Percentiles rank a stretch among this genome's conserved stretches.
These are phyloP conservation scores for Phytophthora pseudosyringae DNA, from an alignment of 352 stramenopile genomes.

Conservation along the genomic window DNA sequence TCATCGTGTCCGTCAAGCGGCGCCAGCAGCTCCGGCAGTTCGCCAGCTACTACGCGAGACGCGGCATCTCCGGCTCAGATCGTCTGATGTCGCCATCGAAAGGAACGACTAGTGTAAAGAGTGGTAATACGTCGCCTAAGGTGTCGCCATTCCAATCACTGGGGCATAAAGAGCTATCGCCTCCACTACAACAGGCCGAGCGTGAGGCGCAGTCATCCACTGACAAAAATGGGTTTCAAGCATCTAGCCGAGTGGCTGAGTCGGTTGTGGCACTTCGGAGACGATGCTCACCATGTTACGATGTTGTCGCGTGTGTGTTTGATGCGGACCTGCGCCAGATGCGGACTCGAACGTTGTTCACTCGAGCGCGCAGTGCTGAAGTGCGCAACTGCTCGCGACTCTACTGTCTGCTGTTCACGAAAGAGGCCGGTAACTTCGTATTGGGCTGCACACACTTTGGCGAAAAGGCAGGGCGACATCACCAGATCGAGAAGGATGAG, in stretches of 20 bases:
- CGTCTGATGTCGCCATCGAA: constrained; percentile 37
- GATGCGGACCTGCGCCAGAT: constrained; percentile 32
- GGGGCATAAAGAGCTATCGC: constrained; percentile 1
- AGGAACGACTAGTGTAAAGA: neutral
- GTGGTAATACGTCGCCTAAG: neutral
- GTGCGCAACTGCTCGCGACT: constrained; percentile 54
- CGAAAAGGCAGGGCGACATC: constrained; percentile 24
- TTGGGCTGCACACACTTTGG: constrained; percentile 46
- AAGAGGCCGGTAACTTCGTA: constrained; percentile 41
- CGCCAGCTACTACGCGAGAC: constrained; percentile 68
- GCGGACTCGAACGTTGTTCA: constrained; percentile 23
- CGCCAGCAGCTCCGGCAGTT: constrained; percentile 72
- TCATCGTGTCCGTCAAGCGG: constrained; percentile 78
- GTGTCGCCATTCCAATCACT: constrained; percentile 1
- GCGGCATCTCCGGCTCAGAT: constrained; percentile 67
- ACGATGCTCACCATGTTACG: constrained; percentile 26
- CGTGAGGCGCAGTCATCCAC: neutral
- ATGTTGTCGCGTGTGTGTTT: constrained; percentile 47
- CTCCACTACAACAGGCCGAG: neutral
- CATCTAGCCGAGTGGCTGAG: neutral
- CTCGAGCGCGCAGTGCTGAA: constrained; percentile 21
- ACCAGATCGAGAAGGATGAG: constrained; percentile 28
- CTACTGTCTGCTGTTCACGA: constrained; percentile 54
- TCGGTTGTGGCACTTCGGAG: constrained; percentile 27
- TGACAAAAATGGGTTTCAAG: neutral